Evolutionary conservation across 805 yeast species (phyloP).

Genomic region (Grigorovia transvaalensis): DNA sequence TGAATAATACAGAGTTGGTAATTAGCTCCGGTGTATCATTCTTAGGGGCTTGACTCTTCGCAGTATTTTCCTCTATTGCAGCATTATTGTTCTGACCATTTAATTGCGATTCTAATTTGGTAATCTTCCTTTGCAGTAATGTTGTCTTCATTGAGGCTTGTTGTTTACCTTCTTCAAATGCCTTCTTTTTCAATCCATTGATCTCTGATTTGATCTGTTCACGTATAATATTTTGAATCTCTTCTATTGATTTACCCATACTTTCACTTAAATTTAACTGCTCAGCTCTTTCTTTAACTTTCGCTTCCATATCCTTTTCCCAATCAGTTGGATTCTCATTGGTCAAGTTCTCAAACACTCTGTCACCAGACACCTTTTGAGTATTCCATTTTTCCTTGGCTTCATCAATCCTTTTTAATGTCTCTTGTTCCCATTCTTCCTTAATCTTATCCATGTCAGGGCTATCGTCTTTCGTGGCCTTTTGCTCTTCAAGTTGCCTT

Average conservation of each 20-base stretch:
- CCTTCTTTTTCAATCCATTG: slow-evolving; percentile 17
- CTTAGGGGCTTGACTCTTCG: neutral
- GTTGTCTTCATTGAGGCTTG: slow-evolving; percentile 26
- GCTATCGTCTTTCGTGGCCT: neutral
- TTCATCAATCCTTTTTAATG: slow-evolving; percentile 27
- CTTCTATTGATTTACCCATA: slow-evolving; percentile 4
- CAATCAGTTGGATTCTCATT: slow-evolving; percentile 31
- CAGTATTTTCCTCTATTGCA: neutral
- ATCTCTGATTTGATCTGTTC: slow-evolving; percentile 16
- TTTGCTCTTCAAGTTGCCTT: neutral
- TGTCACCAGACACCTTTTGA: neutral
- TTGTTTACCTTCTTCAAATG: slow-evolving; percentile 27
- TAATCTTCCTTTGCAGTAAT: slow-evolving; percentile 20
- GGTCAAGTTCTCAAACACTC: slow-evolving; percentile 47
- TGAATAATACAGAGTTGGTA: neutral
- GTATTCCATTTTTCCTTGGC: slow-evolving; percentile 27
- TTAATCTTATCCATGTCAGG: slow-evolving; percentile 18
- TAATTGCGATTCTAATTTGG: slow-evolving; percentile 21
- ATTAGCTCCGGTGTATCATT: neutral
- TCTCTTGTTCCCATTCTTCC: slow-evolving; percentile 26
- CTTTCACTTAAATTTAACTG: slow-evolving; percentile 4
- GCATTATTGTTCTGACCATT: neutral
- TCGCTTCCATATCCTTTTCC: slow-evolving; percentile 17
- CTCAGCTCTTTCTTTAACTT: slow-evolving; percentile 10
- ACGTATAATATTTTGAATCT: slow-evolving; percentile 3